phyloP scores from a whole-genome alignment of 2,329 filamentous ascomycete genomes.

The Fusarium multiceps region DNA sequence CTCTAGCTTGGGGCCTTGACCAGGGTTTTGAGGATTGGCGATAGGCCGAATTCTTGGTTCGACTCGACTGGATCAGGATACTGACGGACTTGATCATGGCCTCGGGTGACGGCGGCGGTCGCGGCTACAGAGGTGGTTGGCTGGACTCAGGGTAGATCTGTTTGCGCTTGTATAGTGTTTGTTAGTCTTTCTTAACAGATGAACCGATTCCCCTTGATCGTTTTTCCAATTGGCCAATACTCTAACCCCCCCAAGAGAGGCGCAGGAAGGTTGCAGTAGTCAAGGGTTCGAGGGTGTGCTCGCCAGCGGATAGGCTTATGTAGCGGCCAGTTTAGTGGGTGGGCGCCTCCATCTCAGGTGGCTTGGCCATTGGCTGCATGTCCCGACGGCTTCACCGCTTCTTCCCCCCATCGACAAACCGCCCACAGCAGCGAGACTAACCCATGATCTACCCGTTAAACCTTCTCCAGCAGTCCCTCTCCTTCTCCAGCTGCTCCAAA shows the following conservation, averaged over 20 bases:
- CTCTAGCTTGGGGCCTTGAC: conserved; percentile 16
- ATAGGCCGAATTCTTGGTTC: conserved; percentile 36
- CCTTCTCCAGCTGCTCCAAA: conserved; percentile 45
- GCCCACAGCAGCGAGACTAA: conserved; percentile 42
- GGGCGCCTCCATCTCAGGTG: conserved; percentile 43
- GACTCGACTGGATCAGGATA: conserved; percentile 29
- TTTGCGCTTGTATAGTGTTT: conserved; percentile 19
- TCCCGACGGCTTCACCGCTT: conserved; percentile 54
- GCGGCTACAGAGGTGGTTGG: conserved; percentile 34
- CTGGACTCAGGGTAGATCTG: conserved; percentile 18
- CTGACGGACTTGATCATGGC: conserved; percentile 22
- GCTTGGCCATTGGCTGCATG: conserved; percentile 52
- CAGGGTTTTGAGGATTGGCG: conserved; percentile 22
- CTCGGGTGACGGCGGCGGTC: conserved; percentile 30
- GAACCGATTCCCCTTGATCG: conserved; percentile 1
- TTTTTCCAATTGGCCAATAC: conserved; percentile 38
- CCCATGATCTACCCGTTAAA: conserved; percentile 43
- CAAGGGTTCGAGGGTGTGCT: conserved; percentile 33
- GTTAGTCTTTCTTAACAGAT: conserved; percentile 19
- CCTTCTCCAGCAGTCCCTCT: conserved; percentile 44
- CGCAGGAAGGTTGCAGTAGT: conserved; percentile 41
- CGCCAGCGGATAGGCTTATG: conserved; percentile 43
- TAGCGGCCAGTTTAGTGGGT: conserved; percentile 43
- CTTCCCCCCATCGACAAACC: conserved; percentile 50
- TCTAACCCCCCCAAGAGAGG: conserved; percentile 25